Base-by-base conservation (phyloP, 257 asterid species). In the Primulina eburnea region DNA sequence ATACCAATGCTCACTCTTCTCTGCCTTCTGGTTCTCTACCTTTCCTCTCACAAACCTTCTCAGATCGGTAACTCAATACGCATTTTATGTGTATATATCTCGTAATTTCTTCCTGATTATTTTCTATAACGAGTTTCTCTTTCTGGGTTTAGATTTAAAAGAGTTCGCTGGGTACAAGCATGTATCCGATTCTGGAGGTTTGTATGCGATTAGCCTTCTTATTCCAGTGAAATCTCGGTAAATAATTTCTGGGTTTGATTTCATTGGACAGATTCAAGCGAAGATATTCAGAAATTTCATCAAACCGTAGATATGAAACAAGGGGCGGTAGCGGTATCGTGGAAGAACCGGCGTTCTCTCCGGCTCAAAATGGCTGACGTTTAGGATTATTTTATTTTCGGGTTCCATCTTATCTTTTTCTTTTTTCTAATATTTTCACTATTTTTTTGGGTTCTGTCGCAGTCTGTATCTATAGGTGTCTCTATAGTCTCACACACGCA, bases 11-110 rank as follows among this genome's bases (percentile, higher is more conserved):
- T 92, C 34, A 87, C 90, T 24, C 77, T 92, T 43, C 65, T 92
- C 60, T 92, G 98, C 73, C 85, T 92, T 70, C 87, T 92, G 79
- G 76, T 92, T 56, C 96, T 92, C 53, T 89, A 86, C 76, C 92
- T 92, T 82, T 79, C 84, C 34, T 92, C 97, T 65, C 93, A 89
- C 76, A 72, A 72, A 58, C 95, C 96, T 60, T 84, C 92, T 37
- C 89, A 71, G 35, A 72, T 59, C 56, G 98, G 98, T 92, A 79
- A 16, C 4, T 40, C 10, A 6, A 6, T 32, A 7, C 4, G 3
- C 12, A 6, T 63, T 33, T 71, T 33, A 0, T 18, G 18, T 30
- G 16, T 30, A 8, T 16, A 21, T 63, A 17, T 7, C 0, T 8
- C n/a, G 40, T 8, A 2, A 7, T 4, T 5, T 40, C 37, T 26